These are phyloP conservation scores for Coelastrella sp. DNA, from an alignment of 139 green algal genomes.

Conservation along the genomic window DNA sequence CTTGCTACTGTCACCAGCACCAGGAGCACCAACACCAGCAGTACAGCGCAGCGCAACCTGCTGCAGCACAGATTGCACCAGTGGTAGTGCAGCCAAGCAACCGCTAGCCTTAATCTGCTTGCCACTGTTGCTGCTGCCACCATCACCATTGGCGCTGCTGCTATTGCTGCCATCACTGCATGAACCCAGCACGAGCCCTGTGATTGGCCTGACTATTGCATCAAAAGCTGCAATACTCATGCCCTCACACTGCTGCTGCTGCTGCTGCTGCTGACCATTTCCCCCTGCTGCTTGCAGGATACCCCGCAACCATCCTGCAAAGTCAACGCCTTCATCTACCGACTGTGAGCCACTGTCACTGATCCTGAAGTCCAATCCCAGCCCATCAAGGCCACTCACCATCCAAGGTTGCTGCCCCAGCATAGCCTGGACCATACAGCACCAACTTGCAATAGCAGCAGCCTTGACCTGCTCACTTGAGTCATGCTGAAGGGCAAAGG, in stretches of 20 bases:
- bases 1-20: not conserved
- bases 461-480: not conserved
- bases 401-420: not conserved
- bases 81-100: slow-evolving; percentile 5
- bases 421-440: not conserved
- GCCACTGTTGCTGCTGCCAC: slow-evolving; percentile 1
- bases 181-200: not conserved
- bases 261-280: slow-evolving; percentile 18
- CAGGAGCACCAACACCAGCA: not conserved
- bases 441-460: slow-evolving; percentile 17
- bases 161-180: not conserved
- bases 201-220: not conserved
- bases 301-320: slow-evolving; percentile 1
- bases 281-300: not conserved
- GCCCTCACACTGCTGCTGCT: slow-evolving; percentile 28
- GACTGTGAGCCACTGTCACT: not conserved
- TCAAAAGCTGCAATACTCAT: not conserved
- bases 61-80: slow-evolving; percentile 25
- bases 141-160: not conserved
- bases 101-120: not conserved
- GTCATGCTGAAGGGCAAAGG: slow-evolving; percentile 22
- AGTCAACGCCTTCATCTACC: not conserved
- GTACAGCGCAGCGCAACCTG: not conserved
- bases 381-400: not conserved
- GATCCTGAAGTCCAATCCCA: not conserved